A percentile compares a stretch with the other conserved stretches of the same genome.
Conservation (phyloP, 2,329 filamentous ascomycete genomes). For the Aspergillus tamarii region DNA sequence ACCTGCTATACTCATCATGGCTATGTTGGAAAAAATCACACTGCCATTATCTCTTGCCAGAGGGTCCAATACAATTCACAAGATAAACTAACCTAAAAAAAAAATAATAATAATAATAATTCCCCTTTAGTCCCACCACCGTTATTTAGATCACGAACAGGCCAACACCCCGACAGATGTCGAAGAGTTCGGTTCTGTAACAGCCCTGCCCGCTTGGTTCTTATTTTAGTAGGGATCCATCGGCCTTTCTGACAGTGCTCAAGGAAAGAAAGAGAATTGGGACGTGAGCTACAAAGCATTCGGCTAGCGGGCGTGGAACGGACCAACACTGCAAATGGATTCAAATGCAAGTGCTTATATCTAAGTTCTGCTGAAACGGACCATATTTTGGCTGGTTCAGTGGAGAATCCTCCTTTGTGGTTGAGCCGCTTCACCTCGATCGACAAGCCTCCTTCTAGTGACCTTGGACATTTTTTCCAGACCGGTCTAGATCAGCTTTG, state of each 20-base stretch:
- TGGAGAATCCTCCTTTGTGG: slow-evolving; percentile 5
- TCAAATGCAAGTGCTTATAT: slow-evolving; percentile 1
- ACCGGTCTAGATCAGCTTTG: slow-evolving; percentile 15
- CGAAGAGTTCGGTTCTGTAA: neutral
- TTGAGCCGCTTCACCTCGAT: slow-evolving; percentile 15
- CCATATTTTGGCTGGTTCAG: neutral
- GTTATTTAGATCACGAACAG: neutral
- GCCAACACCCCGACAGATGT: neutral
- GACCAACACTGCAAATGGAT: slow-evolving; percentile 1
- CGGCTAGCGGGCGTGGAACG: neutral
- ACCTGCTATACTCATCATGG: neutral
- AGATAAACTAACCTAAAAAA: neutral
- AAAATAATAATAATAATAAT: neutral
- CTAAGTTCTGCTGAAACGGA: slow-evolving; percentile 5
- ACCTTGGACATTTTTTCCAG: slow-evolving; percentile 7
- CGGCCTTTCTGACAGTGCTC: neutral
- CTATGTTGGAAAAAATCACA: neutral
- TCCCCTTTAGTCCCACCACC: neutral
- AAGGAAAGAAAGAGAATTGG: neutral
- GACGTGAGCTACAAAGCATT: neutral
- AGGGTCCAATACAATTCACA: neutral
- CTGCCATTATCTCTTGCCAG: neutral
- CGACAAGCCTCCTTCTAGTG: slow-evolving; percentile 8
- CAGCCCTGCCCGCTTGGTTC: neutral
- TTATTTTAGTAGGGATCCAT: neutral